Conservation (phyloP, 1,284 basidiomycete genomes). For the Testicularia cyperi region DNA sequence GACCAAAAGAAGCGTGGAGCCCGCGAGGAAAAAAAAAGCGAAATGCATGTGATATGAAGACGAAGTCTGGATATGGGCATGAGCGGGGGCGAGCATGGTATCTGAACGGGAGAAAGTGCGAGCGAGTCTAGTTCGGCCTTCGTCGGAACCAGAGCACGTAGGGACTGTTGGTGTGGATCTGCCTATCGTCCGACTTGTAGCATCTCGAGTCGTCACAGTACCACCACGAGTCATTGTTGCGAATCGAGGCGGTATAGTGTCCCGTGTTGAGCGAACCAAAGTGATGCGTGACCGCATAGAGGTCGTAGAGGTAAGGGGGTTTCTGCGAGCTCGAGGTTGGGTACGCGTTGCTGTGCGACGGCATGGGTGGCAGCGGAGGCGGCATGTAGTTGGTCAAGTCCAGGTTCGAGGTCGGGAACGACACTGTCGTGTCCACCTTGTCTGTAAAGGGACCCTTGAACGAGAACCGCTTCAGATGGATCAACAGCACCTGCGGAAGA, state of each 20-base stretch:
- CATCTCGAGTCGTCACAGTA: slow-evolving; percentile 57
- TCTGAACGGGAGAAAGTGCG: too few species aligned
- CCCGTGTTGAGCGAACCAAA: slow-evolving; percentile 58
- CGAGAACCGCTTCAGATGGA: slow-evolving; percentile 94
- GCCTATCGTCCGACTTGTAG: slow-evolving; percentile 35
- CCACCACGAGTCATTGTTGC: slow-evolving; percentile 48
- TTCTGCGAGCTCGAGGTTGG: slow-evolving; percentile 36
- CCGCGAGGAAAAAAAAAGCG: too few species aligned
- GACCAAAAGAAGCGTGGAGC: too few species aligned
- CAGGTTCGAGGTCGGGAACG: slow-evolving; percentile 74
- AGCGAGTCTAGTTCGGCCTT: slow-evolving; percentile 6
- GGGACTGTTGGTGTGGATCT: slow-evolving; percentile 47
- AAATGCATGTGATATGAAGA: too few species aligned
- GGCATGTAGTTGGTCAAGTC: slow-evolving; percentile 93
- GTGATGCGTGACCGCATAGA: slow-evolving; percentile 61
- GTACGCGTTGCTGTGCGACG: not conserved
- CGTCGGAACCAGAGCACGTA: slow-evolving; percentile 55
- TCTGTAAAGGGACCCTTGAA: slow-evolving; percentile 90
- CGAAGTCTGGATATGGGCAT: too few species aligned
- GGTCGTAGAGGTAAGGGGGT: slow-evolving; percentile 61
- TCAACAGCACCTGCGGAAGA: slow-evolving; percentile 85
- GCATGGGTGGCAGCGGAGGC: slow-evolving; percentile 58
- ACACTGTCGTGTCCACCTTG: slow-evolving; percentile 65
- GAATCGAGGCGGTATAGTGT: slow-evolving; percentile 58
- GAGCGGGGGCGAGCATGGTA: too few species aligned